Conservation (phyloP, 1,284 basidiomycete genomes). For the Cystobasidiaceae sp. region DNA sequence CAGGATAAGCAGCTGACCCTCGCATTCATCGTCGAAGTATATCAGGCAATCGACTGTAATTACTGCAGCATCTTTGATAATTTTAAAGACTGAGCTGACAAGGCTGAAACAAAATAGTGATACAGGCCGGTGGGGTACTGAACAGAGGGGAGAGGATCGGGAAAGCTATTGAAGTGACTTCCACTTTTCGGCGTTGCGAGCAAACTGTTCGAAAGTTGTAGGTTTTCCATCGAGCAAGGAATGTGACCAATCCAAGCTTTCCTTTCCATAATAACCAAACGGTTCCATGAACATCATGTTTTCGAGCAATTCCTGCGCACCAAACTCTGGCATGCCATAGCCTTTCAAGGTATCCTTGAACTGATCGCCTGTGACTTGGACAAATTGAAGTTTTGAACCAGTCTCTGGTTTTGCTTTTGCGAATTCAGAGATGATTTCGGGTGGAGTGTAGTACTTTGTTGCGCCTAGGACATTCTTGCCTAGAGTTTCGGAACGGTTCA, state of each 20-base stretch:
- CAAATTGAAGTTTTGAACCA: conserved; percentile 27
- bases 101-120: no score
- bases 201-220: conserved; percentile 3
- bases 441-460: conserved; percentile 32
- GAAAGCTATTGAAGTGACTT: no score
- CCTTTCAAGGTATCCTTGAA: conserved; percentile 29
- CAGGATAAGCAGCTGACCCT: no score
- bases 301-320: conserved; percentile 34
- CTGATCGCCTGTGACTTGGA: conserved; percentile 26
- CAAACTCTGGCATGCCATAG: conserved; percentile 32
- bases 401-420: conserved; percentile 33
- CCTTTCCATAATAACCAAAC: conserved; percentile 36
- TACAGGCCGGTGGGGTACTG: no score
- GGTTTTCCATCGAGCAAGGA: not conserved
- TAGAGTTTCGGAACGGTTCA: conserved; percentile 31
- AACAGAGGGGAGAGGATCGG: no score
- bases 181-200: not conserved
- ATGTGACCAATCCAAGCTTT: conserved; percentile 31
- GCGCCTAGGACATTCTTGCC: conserved; percentile 36
- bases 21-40: no score
- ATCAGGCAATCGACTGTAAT: no score
- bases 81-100: no score
- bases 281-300: conserved; percentile 38
- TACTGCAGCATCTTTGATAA: no score
- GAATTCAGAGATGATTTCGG: conserved; percentile 34